phyloP scores from a whole-genome alignment of 2,329 filamentous ascomycete species.

The Claviceps sp. region DNA sequence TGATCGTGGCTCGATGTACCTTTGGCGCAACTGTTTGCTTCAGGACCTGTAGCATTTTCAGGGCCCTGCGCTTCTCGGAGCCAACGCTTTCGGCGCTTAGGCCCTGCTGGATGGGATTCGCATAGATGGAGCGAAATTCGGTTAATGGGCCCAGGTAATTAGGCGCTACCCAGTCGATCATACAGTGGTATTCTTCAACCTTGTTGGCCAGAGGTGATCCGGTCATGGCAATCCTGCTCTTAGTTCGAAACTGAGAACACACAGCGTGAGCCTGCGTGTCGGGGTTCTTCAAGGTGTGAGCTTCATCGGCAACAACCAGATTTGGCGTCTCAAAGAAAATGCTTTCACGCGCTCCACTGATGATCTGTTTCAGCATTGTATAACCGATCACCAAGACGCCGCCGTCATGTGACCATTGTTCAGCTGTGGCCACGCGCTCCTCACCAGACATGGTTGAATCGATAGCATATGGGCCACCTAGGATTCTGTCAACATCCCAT shows the following conservation, averaged over 20 bases:
- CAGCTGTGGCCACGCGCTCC: conserved; percentile 33
- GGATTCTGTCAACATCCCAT: conserved; percentile 47
- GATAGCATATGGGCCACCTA: conserved; percentile 47
- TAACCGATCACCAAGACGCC: conserved; percentile 73
- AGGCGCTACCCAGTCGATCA: conserved; percentile 78
- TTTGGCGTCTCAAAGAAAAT: conserved; percentile 48
- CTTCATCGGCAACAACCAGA: conserved; percentile 75
- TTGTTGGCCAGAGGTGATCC: conserved; percentile 80
- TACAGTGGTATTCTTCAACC: conserved; percentile 69
- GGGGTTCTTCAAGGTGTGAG: conserved; percentile 63
- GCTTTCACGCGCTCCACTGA: conserved; percentile 21
- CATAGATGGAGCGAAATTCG: conserved; percentile 61
- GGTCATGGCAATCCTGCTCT: conserved; percentile 67
- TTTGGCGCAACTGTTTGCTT: conserved; percentile 64
- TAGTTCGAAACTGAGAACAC: conserved; percentile 48
- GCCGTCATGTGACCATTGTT: conserved; percentile 48
- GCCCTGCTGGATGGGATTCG: conserved; percentile 59
- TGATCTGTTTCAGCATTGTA: conserved; percentile 42
- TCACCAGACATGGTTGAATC: conserved; percentile 23
- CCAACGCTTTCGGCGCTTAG: conserved; percentile 50
- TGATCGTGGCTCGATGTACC: conserved; percentile 60
- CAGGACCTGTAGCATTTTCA: conserved; percentile 57
- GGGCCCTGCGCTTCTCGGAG: conserved; percentile 41
- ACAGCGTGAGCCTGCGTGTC: conserved; percentile 36
- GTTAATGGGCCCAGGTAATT: conserved; percentile 55